Conservation (phyloP, 352 stramenopile species). For the Phytophthora ohioensis region DNA sequence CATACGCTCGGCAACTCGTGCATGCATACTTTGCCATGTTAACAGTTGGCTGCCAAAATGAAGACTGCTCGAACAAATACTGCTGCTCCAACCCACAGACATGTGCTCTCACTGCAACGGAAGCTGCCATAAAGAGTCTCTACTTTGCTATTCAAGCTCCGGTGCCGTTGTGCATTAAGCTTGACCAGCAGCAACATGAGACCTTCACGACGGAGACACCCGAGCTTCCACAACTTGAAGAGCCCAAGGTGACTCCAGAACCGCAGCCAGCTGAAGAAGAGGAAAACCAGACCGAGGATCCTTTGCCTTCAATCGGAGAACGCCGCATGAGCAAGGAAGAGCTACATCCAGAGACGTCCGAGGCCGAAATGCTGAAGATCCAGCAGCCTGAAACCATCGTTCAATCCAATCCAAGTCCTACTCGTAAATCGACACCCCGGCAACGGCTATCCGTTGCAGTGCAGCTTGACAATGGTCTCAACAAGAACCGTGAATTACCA, state of each 20-base stretch:
- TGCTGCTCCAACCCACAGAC: constrained; percentile 48
- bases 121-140: constrained; percentile 64
- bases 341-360: constrained; percentile 39
- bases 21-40: constrained; percentile 71
- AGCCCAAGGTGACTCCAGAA: not conserved
- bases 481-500: constrained; percentile 22
- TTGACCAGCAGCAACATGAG: constrained; percentile 15
- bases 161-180: constrained; percentile 50
- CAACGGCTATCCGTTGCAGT: constrained; percentile 60
- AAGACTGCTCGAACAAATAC: constrained; percentile 44
- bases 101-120: constrained; percentile 36
- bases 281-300: constrained; percentile 19
- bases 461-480: constrained; percentile 59
- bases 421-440: constrained; percentile 53
- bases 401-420: not conserved
- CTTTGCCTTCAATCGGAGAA: not conserved
- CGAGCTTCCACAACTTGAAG: not conserved
- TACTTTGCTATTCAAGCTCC: constrained; percentile 51
- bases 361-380: constrained; percentile 30
- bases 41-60: constrained; percentile 52
- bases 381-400: constrained; percentile 18
- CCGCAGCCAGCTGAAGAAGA: constrained; percentile 17
- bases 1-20: constrained; percentile 70
- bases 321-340: constrained; percentile 18
- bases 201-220: not conserved